A percentile compares a stretch with the other conserved stretches of the same genome.
Conservation (phyloP, 768 basidiomycete genomes). For the Punctularia strigosozonata region DNA sequence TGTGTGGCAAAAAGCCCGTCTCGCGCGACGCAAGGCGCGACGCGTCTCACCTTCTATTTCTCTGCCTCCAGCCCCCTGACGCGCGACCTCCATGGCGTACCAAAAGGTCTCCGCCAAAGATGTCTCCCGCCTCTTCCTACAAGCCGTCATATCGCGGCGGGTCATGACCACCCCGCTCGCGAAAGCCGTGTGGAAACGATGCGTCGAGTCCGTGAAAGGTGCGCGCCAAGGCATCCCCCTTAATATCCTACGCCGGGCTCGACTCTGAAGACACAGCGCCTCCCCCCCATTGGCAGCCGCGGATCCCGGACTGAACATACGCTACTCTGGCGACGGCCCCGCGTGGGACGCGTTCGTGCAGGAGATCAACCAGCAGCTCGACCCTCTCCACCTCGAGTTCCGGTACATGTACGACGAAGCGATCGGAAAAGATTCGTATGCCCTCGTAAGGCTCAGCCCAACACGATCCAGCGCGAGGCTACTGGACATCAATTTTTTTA, state of each 20-base stretch:
- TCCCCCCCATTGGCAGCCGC: constrained; percentile 26
- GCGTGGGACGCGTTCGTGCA: constrained; percentile 52
- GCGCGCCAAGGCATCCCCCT: constrained; percentile 3
- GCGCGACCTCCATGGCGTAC: constrained; percentile 24
- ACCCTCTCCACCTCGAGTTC: constrained; percentile 67
- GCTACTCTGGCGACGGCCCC: constrained; percentile 20
- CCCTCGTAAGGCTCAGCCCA: constrained; percentile 38
- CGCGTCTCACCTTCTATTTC: constrained; percentile 12
- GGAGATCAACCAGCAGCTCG: constrained; percentile 48
- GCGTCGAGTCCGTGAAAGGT: constrained; percentile 61
- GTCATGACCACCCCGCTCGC: constrained; percentile 56
- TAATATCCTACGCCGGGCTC: background rate
- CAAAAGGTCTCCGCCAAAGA: constrained; percentile 50
- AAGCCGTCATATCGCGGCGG: constrained; percentile 63
- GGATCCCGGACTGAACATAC: constrained; percentile 37
- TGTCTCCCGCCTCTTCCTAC: constrained; percentile 68
- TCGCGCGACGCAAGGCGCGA: constrained; percentile 11
- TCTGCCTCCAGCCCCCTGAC: constrained; percentile 5
- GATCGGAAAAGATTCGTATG: constrained; percentile 52
- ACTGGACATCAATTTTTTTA: background rate
- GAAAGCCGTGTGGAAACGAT: constrained; percentile 54
- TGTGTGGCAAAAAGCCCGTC: no score
- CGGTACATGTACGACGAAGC: constrained; percentile 49
- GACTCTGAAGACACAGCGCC: no score
- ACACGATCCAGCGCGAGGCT: background rate